Base-by-base conservation (phyloP, 441 rosid species). In the Cnidoscolus chayamansa region DNA sequence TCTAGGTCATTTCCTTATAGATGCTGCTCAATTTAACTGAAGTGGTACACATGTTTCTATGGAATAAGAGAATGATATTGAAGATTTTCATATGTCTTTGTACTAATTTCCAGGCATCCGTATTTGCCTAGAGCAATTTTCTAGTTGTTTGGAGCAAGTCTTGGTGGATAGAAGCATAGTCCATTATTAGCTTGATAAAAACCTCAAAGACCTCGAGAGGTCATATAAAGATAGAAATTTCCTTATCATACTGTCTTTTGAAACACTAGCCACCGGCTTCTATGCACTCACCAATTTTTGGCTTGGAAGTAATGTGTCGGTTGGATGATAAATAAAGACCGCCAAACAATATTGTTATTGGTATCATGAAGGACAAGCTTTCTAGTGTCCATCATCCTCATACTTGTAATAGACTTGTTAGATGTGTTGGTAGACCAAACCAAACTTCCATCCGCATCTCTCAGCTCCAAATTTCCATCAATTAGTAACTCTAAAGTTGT, bases 291-390 rank as follows among this genome's bases (percentile, higher is more conserved):
- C 7, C 16, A 81, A 54, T 13, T 31, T 19, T 30, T 81, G 81
- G 0, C 74, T 71, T 6, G 56, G 63, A 25, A 78, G 31, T 19
- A 83, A n/a, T 37, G 80, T 81, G 16, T 81, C 76, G 2, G 79
- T 78, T 0, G 73, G 82, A 45, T 0, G 0, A 25, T 31, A 56
- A 17, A 50, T 80, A 50, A 83, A 32, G 64, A 80, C 62, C 72
- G 79, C 80, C 84, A 74, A 16, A 75, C 19, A 10, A 4, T 53
- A 1, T 53, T 53, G 4, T 13, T 53, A 53, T 53, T 53, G 19
- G 13, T 1, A 53, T 53, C 19, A 13, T 16, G 7, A 3, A 53
- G 56, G 15, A 16, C 19, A 15, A 53, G 56, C 1, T 48, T 53
- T 16, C 56, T 19, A 10, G 7, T 51, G 0, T 16, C 56, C 56